Percentiles rank a stretch among this genome's conserved stretches.
phyloP scores from a whole-genome alignment of 306 rosid genomes.

The Quercus parvula region DNA sequence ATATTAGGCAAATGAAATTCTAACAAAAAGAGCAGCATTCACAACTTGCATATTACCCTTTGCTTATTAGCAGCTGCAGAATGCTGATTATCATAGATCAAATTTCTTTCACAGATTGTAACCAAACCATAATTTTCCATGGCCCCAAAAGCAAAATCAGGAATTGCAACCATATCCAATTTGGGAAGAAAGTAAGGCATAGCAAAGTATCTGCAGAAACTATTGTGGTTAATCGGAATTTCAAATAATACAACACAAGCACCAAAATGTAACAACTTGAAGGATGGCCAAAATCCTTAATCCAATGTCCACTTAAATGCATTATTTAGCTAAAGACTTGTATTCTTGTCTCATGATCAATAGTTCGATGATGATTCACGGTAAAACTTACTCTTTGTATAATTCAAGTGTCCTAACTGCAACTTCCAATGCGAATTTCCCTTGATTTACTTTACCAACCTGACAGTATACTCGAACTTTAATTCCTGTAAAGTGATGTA shows the following conservation, averaged over 20 bases:
- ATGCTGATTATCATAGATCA: slow-evolving; percentile 83
- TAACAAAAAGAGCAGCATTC: slow-evolving; percentile 11
- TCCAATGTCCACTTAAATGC: too few species aligned
- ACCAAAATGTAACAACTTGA: background rate
- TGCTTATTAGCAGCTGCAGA: slow-evolving; percentile 55
- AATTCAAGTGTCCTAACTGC: slow-evolving; percentile 72
- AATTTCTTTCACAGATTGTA: slow-evolving; percentile 84
- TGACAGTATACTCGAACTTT: slow-evolving; percentile 91
- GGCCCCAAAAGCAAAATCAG: slow-evolving; percentile 21
- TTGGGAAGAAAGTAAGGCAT: slow-evolving; percentile 45
- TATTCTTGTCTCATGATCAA: background rate
- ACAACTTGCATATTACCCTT: slow-evolving; percentile 3
- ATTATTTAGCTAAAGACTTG: background rate
- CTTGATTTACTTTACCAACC: slow-evolving; percentile 83
- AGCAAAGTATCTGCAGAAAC: slow-evolving; percentile 68
- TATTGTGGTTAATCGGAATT: slow-evolving; percentile 15
- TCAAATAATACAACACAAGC: slow-evolving; percentile 11
- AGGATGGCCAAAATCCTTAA: too few species aligned
- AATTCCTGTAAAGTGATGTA: slow-evolving; percentile 50
- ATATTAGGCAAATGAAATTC: slow-evolving; percentile 18
- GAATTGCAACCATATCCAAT: too few species aligned
- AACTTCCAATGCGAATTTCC: slow-evolving; percentile 81
- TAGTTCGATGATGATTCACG: background rate
- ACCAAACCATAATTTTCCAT: slow-evolving; percentile 98
- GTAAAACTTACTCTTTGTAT: slow-evolving; percentile 63